These are phyloP conservation scores for Bolboschoenoplectus hybrid DNA, from an alignment of 202 grass and related monocot genomes.

Conservation along the genomic window DNA sequence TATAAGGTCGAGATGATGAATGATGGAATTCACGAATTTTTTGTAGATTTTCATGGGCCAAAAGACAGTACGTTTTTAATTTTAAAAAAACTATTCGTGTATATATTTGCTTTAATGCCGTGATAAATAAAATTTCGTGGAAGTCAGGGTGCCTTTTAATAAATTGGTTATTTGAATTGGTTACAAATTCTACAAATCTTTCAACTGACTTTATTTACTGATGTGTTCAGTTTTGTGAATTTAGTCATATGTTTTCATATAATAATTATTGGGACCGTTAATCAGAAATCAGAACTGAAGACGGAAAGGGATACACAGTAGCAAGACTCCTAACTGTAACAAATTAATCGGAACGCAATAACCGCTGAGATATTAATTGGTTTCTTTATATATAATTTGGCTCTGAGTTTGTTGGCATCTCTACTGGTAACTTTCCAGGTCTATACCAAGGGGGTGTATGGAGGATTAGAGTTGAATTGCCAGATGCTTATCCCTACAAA, in stretches of 20 bases:
- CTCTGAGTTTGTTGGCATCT: not conserved
- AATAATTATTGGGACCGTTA: not conserved
- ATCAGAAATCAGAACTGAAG: no score
- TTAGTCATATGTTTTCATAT: slow-evolving; percentile 12
- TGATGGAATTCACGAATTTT: slow-evolving; percentile 96
- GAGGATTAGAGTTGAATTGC: slow-evolving; percentile 92
- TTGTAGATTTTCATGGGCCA: slow-evolving; percentile 87
- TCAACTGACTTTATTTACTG: not conserved
- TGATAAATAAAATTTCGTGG: not conserved
- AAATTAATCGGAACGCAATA: no score
- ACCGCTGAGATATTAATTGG: not conserved
- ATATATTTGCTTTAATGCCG: not conserved
- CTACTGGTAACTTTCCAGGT: slow-evolving; percentile 54
- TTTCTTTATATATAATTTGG: not conserved
- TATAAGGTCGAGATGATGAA: slow-evolving; percentile 98
- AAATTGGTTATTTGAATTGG: slow-evolving; percentile 5
- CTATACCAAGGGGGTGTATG: slow-evolving; percentile 96
- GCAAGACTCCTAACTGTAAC: no score
- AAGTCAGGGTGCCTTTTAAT: not conserved
- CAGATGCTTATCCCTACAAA: slow-evolving; percentile 96
- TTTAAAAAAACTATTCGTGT: not conserved
- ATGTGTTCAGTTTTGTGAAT: not conserved
- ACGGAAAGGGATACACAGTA: no score
- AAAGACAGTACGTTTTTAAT: slow-evolving; percentile 60
- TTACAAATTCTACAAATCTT: not conserved